phyloP scores from a whole-genome alignment of 805 yeast genomes.

The Candida rishiriensis region DNA sequence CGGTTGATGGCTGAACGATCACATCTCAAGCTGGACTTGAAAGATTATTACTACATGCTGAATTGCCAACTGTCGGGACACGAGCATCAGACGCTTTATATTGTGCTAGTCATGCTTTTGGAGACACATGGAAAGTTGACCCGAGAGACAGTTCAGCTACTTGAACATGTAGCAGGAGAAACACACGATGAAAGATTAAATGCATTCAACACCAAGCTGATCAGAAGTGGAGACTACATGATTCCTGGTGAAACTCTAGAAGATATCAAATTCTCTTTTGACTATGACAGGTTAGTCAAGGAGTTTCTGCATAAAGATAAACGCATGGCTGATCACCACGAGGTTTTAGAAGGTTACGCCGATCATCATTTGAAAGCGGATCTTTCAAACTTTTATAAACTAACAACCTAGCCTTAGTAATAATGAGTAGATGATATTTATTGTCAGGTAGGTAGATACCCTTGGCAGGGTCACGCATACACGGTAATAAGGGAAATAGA shows the following conservation, averaged over 20 bases:
- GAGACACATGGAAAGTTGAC: conserved; percentile 6
- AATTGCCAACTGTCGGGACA: conserved; percentile 20
- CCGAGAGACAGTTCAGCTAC: not conserved
- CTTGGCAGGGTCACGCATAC: no score
- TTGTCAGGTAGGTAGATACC: no score
- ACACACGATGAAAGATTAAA: conserved; percentile 14
- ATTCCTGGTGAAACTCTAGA: no score
- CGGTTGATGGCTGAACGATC: conserved; percentile 5
- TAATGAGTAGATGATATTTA: no score
- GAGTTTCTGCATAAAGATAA: not conserved
- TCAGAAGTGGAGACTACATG: no score
- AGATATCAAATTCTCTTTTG: no score
- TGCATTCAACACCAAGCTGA: not conserved
- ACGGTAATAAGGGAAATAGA: no score
- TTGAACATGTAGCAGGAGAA: conserved; percentile 4
- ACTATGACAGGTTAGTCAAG: not conserved
- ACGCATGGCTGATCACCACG: not conserved
- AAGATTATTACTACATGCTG: conserved; percentile 15
- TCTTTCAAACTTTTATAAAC: not conserved
- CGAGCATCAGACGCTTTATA: conserved; percentile 22
- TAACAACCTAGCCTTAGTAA: no score
- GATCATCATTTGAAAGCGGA: not conserved
- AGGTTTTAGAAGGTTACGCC: not conserved
- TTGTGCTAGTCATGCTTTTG: conserved; percentile 10
- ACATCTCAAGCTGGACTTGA: conserved; percentile 6